Base-by-base conservation (phyloP, 306 rosid genomes). In the Pyrus pyrifolia region DNA sequence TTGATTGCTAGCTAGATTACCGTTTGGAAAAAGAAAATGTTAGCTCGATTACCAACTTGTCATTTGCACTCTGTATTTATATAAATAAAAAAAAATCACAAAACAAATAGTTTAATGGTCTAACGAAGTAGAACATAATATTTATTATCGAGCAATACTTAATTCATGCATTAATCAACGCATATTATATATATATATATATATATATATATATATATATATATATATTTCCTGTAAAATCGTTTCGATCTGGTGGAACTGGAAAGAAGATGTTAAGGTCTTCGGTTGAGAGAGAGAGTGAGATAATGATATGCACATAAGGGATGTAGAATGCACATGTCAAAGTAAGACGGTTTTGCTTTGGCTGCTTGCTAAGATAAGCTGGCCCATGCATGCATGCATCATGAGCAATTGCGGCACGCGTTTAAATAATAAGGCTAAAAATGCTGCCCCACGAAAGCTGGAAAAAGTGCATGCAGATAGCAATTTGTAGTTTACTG, bases 361-460 rank as follows among this genome's bases (percentile, higher is more conserved):
- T 53, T 63, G 76, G 71, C 59, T 68, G 79, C 67, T 75, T 64
- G 79, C 62, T 3, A 58, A 14, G 55, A 45, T 62, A 21, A 44
- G 72, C 62, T 78, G 81, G 76, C 72, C 81, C 57, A 61, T 44
- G 69, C 11, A 2, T 42, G 79, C 25, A 13, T 44, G 78, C 74
- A 49, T 42, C 12, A 42, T 42, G 53, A 38, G 2, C 42, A 38
- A 38, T 38, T 38, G 42, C 10, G 2, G 42, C 9, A 38, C 9
- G 9, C 42, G 42, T 38, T 8, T 38, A 38, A 38, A 7, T 38
- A 33, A 38, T 38, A 38, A 38, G 60, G 61, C 61, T 9, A 57
- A n/a, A 59, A 22, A 22, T 4, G 31, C 46, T 44, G 44, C 76
- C 87, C 89, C 89, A 71, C 76, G 63, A 87, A 85, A 81, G 86